Conservation (phyloP, 192 early-diverging fungal species). For the Coemansia sp. region DNA sequence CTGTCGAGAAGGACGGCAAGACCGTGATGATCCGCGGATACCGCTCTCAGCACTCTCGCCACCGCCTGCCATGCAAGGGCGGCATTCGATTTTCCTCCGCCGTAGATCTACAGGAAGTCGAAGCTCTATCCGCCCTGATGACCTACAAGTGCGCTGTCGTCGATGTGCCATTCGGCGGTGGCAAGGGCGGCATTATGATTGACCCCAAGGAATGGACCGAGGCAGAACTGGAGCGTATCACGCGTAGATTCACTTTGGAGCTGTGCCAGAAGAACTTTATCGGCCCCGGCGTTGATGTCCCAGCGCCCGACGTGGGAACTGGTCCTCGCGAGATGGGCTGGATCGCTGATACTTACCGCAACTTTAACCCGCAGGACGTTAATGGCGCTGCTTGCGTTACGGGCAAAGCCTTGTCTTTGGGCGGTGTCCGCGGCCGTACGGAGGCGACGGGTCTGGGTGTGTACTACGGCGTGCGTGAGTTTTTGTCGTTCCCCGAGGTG, state of each 20-base stretch:
- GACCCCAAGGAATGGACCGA: conserved; percentile 78
- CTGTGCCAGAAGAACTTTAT: conserved; percentile 88
- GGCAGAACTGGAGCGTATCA: conserved; percentile 78
- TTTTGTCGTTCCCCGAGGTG: conserved; percentile 78
- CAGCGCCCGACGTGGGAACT: conserved; percentile 84
- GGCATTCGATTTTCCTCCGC: conserved; percentile 81
- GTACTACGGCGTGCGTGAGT: conserved; percentile 81
- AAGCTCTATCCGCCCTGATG: conserved; percentile 83
- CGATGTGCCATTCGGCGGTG: conserved; percentile 80
- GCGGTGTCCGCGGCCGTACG: conserved; percentile 81
- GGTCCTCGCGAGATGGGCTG: conserved; percentile 83
- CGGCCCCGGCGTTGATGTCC: conserved; percentile 81
- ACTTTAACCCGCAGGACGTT: conserved; percentile 81
- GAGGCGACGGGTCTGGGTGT: conserved; percentile 86
- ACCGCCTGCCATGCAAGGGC: conserved; percentile 79
- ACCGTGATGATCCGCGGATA: conserved; percentile 76
- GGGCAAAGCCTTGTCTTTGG: conserved; percentile 77
- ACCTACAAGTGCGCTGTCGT: conserved; percentile 88
- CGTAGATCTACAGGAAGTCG: conserved; percentile 82
- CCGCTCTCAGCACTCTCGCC: conserved; percentile 85
- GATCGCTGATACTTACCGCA: conserved; percentile 86
- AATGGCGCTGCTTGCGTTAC: conserved; percentile 84
- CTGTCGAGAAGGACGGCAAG: conserved; percentile 71
- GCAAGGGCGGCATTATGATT: conserved; percentile 85
- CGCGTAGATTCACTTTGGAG: conserved; percentile 81